Base-by-base conservation (phyloP, 192 early-diverging fungal genomes). In the Obelidium mucronatum region DNA sequence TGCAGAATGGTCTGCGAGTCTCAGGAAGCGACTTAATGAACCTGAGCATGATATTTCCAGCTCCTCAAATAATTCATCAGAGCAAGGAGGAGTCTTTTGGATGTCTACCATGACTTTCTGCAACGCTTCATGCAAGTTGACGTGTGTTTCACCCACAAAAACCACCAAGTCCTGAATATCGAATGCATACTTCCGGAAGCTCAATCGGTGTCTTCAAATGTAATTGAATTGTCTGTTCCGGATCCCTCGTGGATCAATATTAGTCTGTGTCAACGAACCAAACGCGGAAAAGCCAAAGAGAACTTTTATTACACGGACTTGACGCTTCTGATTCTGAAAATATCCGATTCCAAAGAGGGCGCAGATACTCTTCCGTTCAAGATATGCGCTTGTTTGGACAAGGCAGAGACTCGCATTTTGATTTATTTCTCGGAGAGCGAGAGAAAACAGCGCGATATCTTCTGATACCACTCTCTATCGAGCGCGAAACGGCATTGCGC, bases 21-120 rank as follows among this genome's bases (percentile, higher is more conserved):
- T 74, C n/a, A 11, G 55, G 11, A 74, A 63, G 59, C 72, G 70
- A 42, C 52, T 78, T 33, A 73, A 73, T 36, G n/a, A 66, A 37
- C 22, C 40, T 34, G 1, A 66, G 28, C 8, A 33, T 4, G n/a
- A n/a, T n/a, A n/a, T n/a, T n/a, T n/a, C n/a, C n/a, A n/a, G n/a
- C n/a, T n/a, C n/a, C n/a, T n/a, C n/a, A n/a, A n/a, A n/a, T n/a
- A n/a, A n/a, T n/a, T n/a, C n/a, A 24, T 51, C 4, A 3, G 72
- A 62, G 8, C 13, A 33, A 4, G 65, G 42, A 1, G 77, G 77
- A 30, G 40, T 34, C 3, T 78, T 78, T 58, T 78, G 77, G 77
- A 78, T 78, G 22, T 48, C 60, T 78, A 73, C 62, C 69, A 72
- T 67, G 77, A 78, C 35, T 78, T 78, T 61, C 37, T 78, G n/a